phyloP scores from a whole-genome alignment of 352 stramenopile genomes.

The Globisporangium rhizosaccharum region DNA sequence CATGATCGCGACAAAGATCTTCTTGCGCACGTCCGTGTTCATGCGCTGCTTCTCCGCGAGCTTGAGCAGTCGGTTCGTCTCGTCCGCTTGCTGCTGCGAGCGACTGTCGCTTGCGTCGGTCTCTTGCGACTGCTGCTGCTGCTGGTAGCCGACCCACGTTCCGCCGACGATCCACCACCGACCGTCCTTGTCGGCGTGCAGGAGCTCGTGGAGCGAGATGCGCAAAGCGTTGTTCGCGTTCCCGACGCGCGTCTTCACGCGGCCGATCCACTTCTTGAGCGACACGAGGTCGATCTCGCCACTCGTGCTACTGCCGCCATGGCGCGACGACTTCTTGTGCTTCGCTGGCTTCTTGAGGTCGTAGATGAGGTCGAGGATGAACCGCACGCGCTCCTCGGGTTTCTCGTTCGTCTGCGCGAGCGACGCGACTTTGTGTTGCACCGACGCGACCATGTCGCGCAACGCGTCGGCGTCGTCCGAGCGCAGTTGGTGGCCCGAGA shows the following conservation, averaged over 20 bases:
- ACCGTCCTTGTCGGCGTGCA: conserved; percentile 84
- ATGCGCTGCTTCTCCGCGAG: conserved; percentile 95
- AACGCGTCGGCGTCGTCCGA: conserved; percentile 80
- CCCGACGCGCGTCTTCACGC: conserved; percentile 88
- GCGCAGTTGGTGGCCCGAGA: conserved; percentile 76
- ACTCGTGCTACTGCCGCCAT: conserved; percentile 27
- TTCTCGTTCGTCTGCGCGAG: conserved; percentile 20
- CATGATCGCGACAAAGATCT: conserved; percentile 98
- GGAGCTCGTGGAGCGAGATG: conserved; percentile 65
- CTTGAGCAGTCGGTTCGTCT: conserved; percentile 77
- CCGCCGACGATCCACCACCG: conserved; percentile 97
- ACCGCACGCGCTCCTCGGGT: conserved; percentile 59
- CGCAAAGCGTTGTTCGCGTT: conserved; percentile 71
- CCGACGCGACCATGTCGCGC: conserved; percentile 77
- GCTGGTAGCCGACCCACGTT: conserved; percentile 87
- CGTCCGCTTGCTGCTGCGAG: conserved; percentile 15
- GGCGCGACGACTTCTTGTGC: conserved; percentile 54
- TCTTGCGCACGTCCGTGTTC: conserved; percentile 94
- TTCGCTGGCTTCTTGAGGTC: conserved; percentile 96
- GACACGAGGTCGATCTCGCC: conserved; percentile 64
- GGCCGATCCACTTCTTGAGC: conserved; percentile 92
- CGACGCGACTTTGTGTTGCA: conserved; percentile 71
- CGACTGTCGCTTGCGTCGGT: conserved; percentile 13
- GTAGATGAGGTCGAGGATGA: conserved; percentile 94
- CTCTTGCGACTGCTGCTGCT: conserved; percentile 12